Evolutionary conservation across 805 yeast species (phyloP), one percentile per base, ranked within the genome.

Genomic region (Candida anglica): DNA sequence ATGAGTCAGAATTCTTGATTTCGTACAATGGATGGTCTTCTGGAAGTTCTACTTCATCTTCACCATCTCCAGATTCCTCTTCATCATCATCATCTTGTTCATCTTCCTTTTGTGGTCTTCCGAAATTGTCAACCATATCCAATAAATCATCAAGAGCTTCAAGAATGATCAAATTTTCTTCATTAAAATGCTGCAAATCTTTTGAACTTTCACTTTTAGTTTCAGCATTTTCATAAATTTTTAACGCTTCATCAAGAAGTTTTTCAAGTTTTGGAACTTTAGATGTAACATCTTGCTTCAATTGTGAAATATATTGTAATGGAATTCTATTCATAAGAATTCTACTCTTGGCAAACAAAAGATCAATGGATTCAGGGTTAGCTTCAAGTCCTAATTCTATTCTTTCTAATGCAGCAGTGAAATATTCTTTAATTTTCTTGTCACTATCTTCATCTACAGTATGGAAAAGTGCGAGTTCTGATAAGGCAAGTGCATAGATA

Each of bases 361-460:
- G 55, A 10, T 71, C 64, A 6, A 60, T 45, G 6, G 76, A 66
- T 1, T 71, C 64, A 0, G 77, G 70, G 41, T 61, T 69, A 30
- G 60, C 53, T 8, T 66, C 73, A 27, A 77, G 57, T 0, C 95
- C 95, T 10, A 63, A 46, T 5, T 70, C 71, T 18, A 77, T 64
- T 43, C 95, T 72, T 39, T 86, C 96, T 15, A 82, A 40, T 4
- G 95, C 83, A 25, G 83, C 86, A 9, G 73, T 74, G 34, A 86
- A 78, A 52, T 68, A 85, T 30, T 76, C 83, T 8, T 58, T 53
- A 6, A 81, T 69, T 19, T 59, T 46, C 23, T 44, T 42, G 11
- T 45, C 30, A 5, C 43, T 41, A 3, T 54, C 50, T 36, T 59
- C 64, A 11, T 63, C 70, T n/a, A 58, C 71, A 8, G 66, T 58